Evolutionary conservation across 2,329 filamentous ascomycete species (phyloP).

Genomic region (Monosporascus sp.): DNA sequence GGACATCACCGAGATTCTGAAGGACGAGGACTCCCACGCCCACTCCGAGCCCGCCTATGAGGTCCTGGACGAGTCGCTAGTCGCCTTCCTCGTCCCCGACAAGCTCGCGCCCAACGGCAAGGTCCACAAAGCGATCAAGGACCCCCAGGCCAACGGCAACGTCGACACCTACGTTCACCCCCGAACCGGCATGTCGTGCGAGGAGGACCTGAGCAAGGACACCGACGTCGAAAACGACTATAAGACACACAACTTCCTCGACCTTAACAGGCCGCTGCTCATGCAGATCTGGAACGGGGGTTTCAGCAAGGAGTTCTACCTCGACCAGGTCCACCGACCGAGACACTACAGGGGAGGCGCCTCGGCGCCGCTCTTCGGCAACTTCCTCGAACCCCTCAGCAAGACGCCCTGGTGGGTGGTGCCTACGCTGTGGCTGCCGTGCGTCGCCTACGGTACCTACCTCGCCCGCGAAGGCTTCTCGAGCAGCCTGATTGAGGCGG

Average conservation of each 20-base stretch:
- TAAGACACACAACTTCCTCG: constrained; percentile 88
- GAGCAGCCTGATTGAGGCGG: constrained; percentile 39
- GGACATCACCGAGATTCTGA: constrained; percentile 77
- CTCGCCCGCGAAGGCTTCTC: constrained; percentile 58
- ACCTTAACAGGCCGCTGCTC: constrained; percentile 78
- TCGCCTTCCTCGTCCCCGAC: constrained; percentile 71
- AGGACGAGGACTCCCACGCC: constrained; percentile 74
- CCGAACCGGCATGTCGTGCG: constrained; percentile 82
- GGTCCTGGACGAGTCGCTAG: constrained; percentile 77
- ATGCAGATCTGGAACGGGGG: constrained; percentile 83
- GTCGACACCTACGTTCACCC: constrained; percentile 39
- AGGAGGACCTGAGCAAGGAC: constrained; percentile 79
- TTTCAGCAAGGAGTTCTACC: constrained; percentile 93
- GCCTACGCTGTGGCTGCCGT: constrained; percentile 80
- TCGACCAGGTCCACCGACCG: constrained; percentile 92
- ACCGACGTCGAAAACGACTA: constrained; percentile 75
- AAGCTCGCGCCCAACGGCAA: constrained; percentile 38
- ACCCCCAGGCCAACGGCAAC: constrained; percentile 30
- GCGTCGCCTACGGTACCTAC: constrained; percentile 65
- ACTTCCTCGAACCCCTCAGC: constrained; percentile 95
- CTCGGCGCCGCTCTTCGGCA: constrained; percentile 91
- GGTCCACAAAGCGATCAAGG: constrained; percentile 25
- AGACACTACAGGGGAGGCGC: constrained; percentile 91
- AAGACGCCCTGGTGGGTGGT: constrained; percentile 94
- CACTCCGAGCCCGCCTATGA: constrained; percentile 96